Base-by-base conservation (phyloP, 176 grass and related monocot species). In the Paspalum vaginatum region DNA sequence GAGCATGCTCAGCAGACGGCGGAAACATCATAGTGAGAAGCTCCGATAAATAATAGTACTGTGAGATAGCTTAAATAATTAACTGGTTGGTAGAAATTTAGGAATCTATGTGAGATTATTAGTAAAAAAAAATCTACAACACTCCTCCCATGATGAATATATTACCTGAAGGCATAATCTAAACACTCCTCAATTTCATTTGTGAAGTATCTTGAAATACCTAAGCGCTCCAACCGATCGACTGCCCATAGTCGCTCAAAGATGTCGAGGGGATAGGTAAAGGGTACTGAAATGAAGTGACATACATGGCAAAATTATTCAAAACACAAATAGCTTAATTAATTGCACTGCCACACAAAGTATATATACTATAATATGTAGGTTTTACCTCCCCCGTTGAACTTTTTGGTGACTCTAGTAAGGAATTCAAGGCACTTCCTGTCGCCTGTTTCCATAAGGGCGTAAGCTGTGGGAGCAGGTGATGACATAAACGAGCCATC, bases 401-500 rank as follows among this genome's bases (percentile, higher is more conserved):
- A 92, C 25, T 52, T 81, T 1, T 74, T 75, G 6, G 85, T 24
- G 22, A 79, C 18, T 21, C 2, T 1, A 0, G 79, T 67, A 20
- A 92, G 60, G 50, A 75, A 92, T 21, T 88, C 42, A 5, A 92
- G 69, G 48, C 86, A 88, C 13, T 86, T 88, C 4, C 32, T 70
- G 16, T 92, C 86, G 0, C 79, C 74, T 0, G 83, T 86, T 64
- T 79, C 70, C 79, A 88, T 88, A 20, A 88, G 68, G 16, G 55
- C 90, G 16, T 62, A 70, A 6, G 86, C 86, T 32, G 90, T 88
- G 11, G 90, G 13, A 27, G 90, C 77, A 14, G 82, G 74, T 4
- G 85, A 88, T 21, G 59, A 79, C 44, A 86, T 7, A 8, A 92
- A 86, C 2, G 86, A 85, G 6, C 90, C 90, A 83, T 86, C 90